A percentile compares a stretch with the other conserved stretches of the same genome.
These are phyloP conservation scores for Sugiyamaella sp. DNA, from an alignment of 1,139 yeast genomes.

Conservation along the genomic window DNA sequence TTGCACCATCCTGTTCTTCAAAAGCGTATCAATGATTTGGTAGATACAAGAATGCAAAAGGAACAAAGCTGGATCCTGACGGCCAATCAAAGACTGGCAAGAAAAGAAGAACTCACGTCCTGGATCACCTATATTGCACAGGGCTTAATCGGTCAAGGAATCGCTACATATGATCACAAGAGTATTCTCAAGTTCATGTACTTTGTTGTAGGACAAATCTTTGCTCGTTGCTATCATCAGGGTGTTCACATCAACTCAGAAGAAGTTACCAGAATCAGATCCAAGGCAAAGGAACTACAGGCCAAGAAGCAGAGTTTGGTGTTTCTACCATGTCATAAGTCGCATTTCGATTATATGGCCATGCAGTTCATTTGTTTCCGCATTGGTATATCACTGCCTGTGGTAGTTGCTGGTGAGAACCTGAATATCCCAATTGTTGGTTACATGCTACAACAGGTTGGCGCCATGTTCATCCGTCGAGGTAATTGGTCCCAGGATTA, in stretches of 20 bases:
- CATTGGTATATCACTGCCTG: slow-evolving; percentile 59
- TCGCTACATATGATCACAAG: slow-evolving; percentile 43
- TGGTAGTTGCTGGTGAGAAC: slow-evolving; percentile 71
- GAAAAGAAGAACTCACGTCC: slow-evolving; percentile 35
- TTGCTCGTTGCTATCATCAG: slow-evolving; percentile 47
- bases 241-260: slow-evolving; percentile 46
- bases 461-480: slow-evolving; percentile 49
- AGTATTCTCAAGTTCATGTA: slow-evolving; percentile 41
- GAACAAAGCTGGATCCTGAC: slow-evolving; percentile 34
- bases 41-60: slow-evolving; percentile 38
- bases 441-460: slow-evolving; percentile 44
- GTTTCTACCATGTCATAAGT: slow-evolving; percentile 58
- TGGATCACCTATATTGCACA: slow-evolving; percentile 42
- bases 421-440: slow-evolving; percentile 66
- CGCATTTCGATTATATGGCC: slow-evolving; percentile 67
- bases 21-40: slow-evolving; percentile 39
- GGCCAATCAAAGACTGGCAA: slow-evolving; percentile 31
- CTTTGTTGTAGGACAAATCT: slow-evolving; percentile 45
- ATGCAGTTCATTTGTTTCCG: slow-evolving; percentile 60
- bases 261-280: slow-evolving; percentile 42
- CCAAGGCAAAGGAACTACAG: slow-evolving; percentile 43
- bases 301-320: slow-evolving; percentile 44
- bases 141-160: slow-evolving; percentile 40
- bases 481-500: slow-evolving; percentile 49
- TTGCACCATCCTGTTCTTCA: slow-evolving; percentile 39